Conservation (phyloP, 495 filamentous ascomycete species). For the Penicillium lividum region DNA sequence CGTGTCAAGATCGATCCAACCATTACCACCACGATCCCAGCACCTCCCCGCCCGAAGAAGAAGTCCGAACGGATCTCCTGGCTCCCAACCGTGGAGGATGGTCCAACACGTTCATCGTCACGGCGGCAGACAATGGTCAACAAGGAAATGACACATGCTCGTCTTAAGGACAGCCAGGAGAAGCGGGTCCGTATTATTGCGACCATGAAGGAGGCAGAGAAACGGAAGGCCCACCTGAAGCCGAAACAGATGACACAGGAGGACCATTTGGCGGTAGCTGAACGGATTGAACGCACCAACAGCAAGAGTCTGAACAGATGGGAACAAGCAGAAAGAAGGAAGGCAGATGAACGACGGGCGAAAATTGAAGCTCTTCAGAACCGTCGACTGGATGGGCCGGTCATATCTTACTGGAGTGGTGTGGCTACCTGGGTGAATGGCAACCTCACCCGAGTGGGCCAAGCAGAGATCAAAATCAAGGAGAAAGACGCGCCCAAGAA, state of each 20-base stretch:
- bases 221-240: constrained; percentile 71
- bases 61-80: constrained; percentile 90
- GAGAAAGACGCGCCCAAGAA: constrained; percentile 44
- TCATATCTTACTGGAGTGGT: constrained; percentile 93
- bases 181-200: constrained; percentile 75
- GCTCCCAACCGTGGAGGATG: constrained; percentile 77
- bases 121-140: constrained; percentile 82
- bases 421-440: constrained; percentile 74
- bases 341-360: constrained; percentile 76
- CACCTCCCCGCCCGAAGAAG: constrained; percentile 74
- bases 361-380: constrained; percentile 85
- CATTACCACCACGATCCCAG: constrained; percentile 43
- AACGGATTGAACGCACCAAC: constrained; percentile 77
- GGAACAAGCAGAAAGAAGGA: constrained; percentile 86
- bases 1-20: constrained; percentile 67
- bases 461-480: constrained; percentile 58
- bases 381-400: constrained; percentile 81
- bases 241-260: constrained; percentile 84
- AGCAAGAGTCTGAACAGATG: constrained; percentile 89
- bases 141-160: constrained; percentile 76
- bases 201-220: constrained; percentile 85
- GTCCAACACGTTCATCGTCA: constrained; percentile 78
- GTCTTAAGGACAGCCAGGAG: constrained; percentile 81
- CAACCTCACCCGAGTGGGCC: constrained; percentile 72
- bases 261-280: constrained; percentile 83